Evolutionary conservation across 495 filamentous ascomycete species (phyloP), one percentile per base, ranked within the genome.

Genomic region (Cercophora scortea): DNA sequence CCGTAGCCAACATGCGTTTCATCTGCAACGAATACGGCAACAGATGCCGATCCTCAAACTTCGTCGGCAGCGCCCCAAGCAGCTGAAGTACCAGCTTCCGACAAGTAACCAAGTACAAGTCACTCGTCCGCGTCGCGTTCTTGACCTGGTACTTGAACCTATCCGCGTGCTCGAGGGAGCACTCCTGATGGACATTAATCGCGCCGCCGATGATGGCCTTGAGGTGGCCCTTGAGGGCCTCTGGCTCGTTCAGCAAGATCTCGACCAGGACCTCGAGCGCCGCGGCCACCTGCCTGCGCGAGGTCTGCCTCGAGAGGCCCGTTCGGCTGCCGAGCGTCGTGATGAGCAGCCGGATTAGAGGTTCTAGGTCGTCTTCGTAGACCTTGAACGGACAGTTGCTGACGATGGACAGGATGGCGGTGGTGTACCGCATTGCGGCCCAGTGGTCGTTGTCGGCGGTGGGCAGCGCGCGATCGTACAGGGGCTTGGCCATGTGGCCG

Each of bases 11-110:
- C 53, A 73, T 66, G 3, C 71, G 59, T 51, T 68, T 62, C 46
- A 76, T 58, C 18, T 54, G 53, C 46, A 49, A 62, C 25, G 67
- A 51, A 42, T 67, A 58, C 0, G 65, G 57, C 43, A 74, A 50
- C 19, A 76, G 50, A 49, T 68, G 52, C 6, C 68, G 61, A 41
- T 64, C 60, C 54, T 76, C 73, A 53, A 70, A 76, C 54, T 62
- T 62, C 19, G 35, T 41, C 2, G 74, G 70, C 0, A 77, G 58
- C 40, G 57, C 61, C 0, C 57, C 64, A 51, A 76, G 54, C 49
- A 75, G 64, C 48, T 69, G 55, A 41, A 77, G 45, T 45, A 64
- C 67, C 41, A 68, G 51, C 55, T 66, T 67, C 12, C 73, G 61
- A 43, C 61, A 71, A 0, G 50, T 36, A 10, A 49, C 47, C 46